These are phyloP conservation scores for Ligustrum vulgare DNA, from an alignment of 257 asterid species.

Conservation along the genomic window DNA sequence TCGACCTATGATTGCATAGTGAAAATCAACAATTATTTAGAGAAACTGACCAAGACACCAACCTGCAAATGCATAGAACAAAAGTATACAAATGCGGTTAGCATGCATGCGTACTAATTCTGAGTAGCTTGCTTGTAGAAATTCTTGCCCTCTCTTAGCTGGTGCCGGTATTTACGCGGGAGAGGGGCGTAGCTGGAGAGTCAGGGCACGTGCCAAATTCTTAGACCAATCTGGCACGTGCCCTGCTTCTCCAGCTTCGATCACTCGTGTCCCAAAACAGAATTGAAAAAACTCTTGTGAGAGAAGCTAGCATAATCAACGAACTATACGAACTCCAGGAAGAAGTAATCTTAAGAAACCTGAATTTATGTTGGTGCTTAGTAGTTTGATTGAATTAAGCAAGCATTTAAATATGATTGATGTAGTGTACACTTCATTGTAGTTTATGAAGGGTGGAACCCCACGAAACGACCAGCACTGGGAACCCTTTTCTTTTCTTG, in stretches of 20 bases:
- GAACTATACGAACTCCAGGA: not conserved
- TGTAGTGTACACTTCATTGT: not conserved
- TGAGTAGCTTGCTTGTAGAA: not conserved
- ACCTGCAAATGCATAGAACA: not conserved
- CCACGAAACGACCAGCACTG: not conserved
- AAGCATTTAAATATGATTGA: not conserved
- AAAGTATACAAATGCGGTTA: not conserved
- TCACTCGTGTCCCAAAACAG: conserved; percentile 7
- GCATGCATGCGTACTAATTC: not conserved
- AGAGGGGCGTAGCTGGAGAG: conserved; percentile 28
- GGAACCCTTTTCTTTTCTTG: not conserved
- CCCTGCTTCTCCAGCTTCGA: conserved; percentile 44
- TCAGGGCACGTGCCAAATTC: conserved; percentile 29
- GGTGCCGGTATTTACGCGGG: not conserved
- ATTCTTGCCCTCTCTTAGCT: not conserved
- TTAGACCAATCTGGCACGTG: conserved; percentile 28
- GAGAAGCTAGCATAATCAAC: not conserved
- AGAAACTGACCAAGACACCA: not conserved
- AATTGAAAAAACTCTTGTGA: not conserved
- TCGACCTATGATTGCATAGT: too few species aligned
- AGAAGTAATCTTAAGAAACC: not conserved
- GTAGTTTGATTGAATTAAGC: not conserved
- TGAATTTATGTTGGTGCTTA: not conserved
- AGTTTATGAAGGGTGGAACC: not conserved
- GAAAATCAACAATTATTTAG: not conserved